These are phyloP conservation scores for Phytophthora nicotianae DNA, from an alignment of 352 stramenopile species.

Conservation along the genomic window DNA sequence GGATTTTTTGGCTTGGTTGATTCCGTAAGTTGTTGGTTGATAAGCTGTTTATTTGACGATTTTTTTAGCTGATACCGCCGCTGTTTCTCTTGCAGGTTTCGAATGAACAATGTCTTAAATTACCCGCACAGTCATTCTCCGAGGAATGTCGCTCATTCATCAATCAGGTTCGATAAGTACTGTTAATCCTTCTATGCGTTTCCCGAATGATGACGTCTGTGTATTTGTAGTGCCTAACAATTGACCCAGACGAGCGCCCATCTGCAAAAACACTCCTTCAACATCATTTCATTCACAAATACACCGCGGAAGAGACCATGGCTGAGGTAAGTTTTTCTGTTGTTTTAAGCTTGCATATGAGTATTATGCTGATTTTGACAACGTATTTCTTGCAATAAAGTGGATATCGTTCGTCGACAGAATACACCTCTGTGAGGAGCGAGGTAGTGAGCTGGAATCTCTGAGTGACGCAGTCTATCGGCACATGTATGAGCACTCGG, in stretches of 20 bases:
- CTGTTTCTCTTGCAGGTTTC: slow-evolving; percentile 49
- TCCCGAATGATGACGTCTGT: slow-evolving; percentile 5
- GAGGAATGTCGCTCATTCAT: slow-evolving; percentile 75
- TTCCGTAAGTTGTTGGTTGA: slow-evolving; percentile 47
- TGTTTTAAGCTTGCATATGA: slow-evolving; percentile 17
- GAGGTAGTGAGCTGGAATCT: slow-evolving; percentile 57
- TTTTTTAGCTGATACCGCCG: background rate
- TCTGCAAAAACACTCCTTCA: slow-evolving; percentile 67
- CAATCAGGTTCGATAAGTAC: slow-evolving; percentile 46
- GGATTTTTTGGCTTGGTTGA: slow-evolving; percentile 90
- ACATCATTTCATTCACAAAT: slow-evolving; percentile 77
- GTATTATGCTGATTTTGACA: slow-evolving; percentile 8
- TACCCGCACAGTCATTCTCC: slow-evolving; percentile 69
- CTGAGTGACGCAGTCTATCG: slow-evolving; percentile 79
- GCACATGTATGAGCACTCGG: slow-evolving; percentile 77
- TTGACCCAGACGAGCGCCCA: slow-evolving; percentile 67
- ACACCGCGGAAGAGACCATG: slow-evolving; percentile 69
- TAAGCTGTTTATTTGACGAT: background rate
- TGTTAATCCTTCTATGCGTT: background rate
- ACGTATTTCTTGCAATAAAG: slow-evolving; percentile 32
- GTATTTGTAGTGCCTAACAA: slow-evolving; percentile 56
- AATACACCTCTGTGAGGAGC: slow-evolving; percentile 64
- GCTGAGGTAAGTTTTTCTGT: slow-evolving; percentile 46
- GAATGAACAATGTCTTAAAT: slow-evolving; percentile 75
- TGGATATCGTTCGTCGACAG: slow-evolving; percentile 71